Evolutionary conservation across 1,284 basidiomycete species (phyloP).

Genomic region (Ustilago vetiveriae): DNA sequence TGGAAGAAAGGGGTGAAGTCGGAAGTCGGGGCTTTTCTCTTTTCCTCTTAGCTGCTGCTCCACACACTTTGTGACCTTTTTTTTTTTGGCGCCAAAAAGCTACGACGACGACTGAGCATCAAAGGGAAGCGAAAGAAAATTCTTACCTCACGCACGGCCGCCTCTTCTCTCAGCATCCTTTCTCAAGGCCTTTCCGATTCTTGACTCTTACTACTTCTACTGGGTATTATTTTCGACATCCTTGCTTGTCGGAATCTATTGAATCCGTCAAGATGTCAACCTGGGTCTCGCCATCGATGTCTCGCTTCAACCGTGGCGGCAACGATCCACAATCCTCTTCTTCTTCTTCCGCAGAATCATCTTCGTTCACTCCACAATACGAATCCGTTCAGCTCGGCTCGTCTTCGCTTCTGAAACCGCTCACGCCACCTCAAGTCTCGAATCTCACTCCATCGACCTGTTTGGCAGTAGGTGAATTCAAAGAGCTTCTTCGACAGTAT

Average conservation of each 20-base stretch:
- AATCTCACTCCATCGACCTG: constrained; percentile 51
- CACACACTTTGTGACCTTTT: no score
- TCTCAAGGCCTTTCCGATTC: not conserved
- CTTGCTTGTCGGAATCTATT: no score
- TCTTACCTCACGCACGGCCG: constrained; percentile 5
- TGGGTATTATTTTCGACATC: no score
- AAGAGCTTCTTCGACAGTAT: constrained; percentile 59
- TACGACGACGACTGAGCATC: constrained; percentile 16
- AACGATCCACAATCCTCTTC: not conserved
- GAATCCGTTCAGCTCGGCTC: constrained; percentile 40
- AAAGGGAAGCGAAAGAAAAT: constrained; percentile 10
- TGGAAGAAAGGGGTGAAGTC: constrained; percentile 1
- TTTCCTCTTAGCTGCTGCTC: not conserved
- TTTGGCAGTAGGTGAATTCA: constrained; percentile 54
- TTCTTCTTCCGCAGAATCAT: constrained; percentile 2
- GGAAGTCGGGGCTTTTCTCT: constrained; percentile 7
- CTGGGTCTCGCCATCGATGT: constrained; percentile 38
- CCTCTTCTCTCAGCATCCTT: not conserved
- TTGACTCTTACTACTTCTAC: no score
- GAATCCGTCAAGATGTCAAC: constrained; percentile 39
- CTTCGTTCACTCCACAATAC: constrained; percentile 16
- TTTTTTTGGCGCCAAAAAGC: not conserved
- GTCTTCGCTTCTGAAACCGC: constrained; percentile 24
- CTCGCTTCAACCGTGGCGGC: constrained; percentile 19
- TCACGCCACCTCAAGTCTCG: constrained; percentile 34